These are phyloP conservation scores for Periconia digitata DNA, from an alignment of 2,329 filamentous ascomycete genomes.

Conservation along the genomic window DNA sequence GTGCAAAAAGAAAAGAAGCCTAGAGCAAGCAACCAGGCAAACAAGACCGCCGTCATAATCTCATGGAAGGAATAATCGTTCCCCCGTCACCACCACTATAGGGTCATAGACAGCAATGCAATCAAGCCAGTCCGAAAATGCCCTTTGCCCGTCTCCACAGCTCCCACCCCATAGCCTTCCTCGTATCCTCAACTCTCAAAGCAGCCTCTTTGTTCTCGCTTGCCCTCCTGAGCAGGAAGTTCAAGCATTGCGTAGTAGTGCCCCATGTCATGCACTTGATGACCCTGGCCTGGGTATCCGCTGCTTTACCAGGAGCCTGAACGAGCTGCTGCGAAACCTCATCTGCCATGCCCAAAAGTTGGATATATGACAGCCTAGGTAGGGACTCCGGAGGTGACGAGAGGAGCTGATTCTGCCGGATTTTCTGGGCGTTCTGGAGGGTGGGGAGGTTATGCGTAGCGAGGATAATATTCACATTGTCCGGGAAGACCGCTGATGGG, in stretches of 20 bases:
- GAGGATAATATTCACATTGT: conserved; percentile 64
- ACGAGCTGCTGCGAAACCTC: conserved; percentile 70
- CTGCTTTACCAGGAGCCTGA: conserved; percentile 44
- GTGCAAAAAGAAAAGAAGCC: too few relatives aligned
- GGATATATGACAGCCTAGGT: conserved; percentile 62
- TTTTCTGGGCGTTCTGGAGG: conserved; percentile 57
- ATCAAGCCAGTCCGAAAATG: conserved; percentile 26
- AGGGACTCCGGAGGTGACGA: conserved; percentile 32
- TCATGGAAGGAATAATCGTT: too few relatives aligned
- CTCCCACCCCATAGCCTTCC: conserved; percentile 55
- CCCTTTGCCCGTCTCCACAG: conserved; percentile 44
- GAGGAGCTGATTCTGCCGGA: conserved; percentile 50
- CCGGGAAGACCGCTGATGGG: conserved; percentile 41
- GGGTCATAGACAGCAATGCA: too few relatives aligned
- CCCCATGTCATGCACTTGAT: conserved; percentile 63
- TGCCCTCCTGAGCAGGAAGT: conserved; percentile 65
- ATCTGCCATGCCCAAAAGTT: conserved; percentile 95
- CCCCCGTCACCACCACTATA: too few relatives aligned
- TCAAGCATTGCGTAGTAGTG: conserved; percentile 71
- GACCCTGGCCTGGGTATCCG: conserved; percentile 45
- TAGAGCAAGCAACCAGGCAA: too few relatives aligned
- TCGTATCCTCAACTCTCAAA: conserved; percentile 55
- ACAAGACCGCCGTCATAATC: too few relatives aligned
- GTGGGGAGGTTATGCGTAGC: conserved; percentile 82
- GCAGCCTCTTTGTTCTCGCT: conserved; percentile 65